Evolutionary conservation across 495 filamentous ascomycete species (phyloP).

Genomic region (Penicillium waksmanii): DNA sequence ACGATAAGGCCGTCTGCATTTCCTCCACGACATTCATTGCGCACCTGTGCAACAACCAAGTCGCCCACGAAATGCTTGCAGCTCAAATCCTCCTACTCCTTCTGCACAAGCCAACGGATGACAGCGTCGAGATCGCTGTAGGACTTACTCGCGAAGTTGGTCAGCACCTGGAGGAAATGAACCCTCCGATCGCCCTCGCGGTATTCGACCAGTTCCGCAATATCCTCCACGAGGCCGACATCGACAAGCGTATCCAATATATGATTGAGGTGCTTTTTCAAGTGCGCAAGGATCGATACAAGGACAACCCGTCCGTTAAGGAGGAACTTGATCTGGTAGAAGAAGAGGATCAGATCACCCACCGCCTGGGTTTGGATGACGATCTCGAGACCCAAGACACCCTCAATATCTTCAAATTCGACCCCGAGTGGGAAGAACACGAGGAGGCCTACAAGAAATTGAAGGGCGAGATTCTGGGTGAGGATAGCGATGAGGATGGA

Average conservation of each 20-base stretch:
- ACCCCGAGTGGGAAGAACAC: slow-evolving; percentile 85
- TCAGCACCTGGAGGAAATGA: slow-evolving; percentile 94
- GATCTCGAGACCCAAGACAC: slow-evolving; percentile 81
- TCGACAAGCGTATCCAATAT: slow-evolving; percentile 95
- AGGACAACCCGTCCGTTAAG: slow-evolving; percentile 86
- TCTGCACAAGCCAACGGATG: slow-evolving; percentile 92
- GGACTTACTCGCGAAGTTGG: slow-evolving; percentile 89
- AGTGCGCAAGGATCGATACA: slow-evolving; percentile 93
- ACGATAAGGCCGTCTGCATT: slow-evolving; percentile 93
- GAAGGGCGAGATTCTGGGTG: slow-evolving; percentile 92
- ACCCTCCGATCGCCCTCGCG: slow-evolving; percentile 75
- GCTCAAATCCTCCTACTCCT: slow-evolving; percentile 89
- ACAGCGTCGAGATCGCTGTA: slow-evolving; percentile 97
- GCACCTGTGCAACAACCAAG: slow-evolving; percentile 92
- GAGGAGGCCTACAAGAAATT: slow-evolving; percentile 88
- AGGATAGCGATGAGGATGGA: slow-evolving; percentile 78
- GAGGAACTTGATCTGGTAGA: slow-evolving; percentile 95
- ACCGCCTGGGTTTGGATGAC: slow-evolving; percentile 76
- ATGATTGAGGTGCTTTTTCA: slow-evolving; percentile 99
- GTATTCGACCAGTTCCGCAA: slow-evolving; percentile 95
- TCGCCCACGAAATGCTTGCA: slow-evolving; percentile 89
- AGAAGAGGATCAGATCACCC: slow-evolving; percentile 97
- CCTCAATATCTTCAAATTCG: slow-evolving; percentile 94
- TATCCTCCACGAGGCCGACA: slow-evolving; percentile 92
- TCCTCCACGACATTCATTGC: slow-evolving; percentile 92